Evolutionary conservation across 1,284 basidiomycete genomes (phyloP), one percentile per base, ranked within the genome.

Genomic region (Ganoderma multipileum): DNA sequence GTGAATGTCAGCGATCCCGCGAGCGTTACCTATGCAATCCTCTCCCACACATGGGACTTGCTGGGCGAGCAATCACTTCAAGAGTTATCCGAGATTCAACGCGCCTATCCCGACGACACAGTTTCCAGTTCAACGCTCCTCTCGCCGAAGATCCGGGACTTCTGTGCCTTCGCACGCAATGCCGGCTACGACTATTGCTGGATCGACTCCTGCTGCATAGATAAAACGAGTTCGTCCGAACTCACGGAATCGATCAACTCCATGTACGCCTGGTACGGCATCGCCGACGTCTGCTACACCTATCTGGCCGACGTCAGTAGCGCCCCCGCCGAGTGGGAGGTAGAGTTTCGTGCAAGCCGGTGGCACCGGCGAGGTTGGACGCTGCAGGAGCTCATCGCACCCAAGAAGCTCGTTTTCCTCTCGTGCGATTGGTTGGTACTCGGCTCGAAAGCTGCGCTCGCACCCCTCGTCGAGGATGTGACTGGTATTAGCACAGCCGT

Each of bases 131-230:
- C 47, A 12, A 26, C 54, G 3, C 16, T 16, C 5, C 42, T 72
- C 5, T 72, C 71, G 16, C 55, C 64, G 41, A 72, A 72, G 42
- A 62, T 72, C 38, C 20, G 44, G 7, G 44, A 61, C 38, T 70
- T 63, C 50, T 72, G 71, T 38, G 50, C 6, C 11, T 54, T 67
- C 44, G 71, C 71, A 6, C 60, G 44, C 6, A 39, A 11, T 1
- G 54, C 57, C 3, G 71, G 71, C 14, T 72, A 66, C 33, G 52
- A 62, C 11, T 64, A 63, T 33, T 55, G 65, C 3, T 72, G 71
- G 71, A 62, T 72, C 42, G 71, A 72, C 61, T 67, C 68, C 18
- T 70, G 68, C 61, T 72, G 71, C 50, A 72, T 72, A 20, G 69
- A 72, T 65, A 70, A 70, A 65, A 61, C 39, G 39, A 72, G 71